Evolutionary conservation across 345 rosid genomes (phyloP), one percentile per base, ranked within the genome.

Genomic region (Melastoma malabathricum): DNA sequence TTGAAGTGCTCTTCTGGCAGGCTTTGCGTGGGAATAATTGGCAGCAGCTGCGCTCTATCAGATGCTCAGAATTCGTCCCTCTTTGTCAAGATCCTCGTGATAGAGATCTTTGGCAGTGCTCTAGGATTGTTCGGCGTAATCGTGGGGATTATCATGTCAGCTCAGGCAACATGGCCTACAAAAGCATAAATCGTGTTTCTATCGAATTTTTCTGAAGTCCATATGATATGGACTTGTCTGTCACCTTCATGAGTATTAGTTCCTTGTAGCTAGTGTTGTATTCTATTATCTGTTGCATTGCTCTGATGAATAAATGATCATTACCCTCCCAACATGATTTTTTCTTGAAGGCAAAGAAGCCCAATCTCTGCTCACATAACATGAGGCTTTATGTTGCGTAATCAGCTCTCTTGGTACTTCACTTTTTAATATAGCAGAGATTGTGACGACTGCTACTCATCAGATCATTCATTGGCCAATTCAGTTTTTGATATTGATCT

Each of bases 141-240:
- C 51, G 93, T 92, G n/a, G 93, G 98, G 56, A 87, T 92, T 52
- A 92, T 92, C 48, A 92, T 92, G 98, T 92, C 98, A 50, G 89
- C 98, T 60, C 98, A 92, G 81, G 98, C 98, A 41, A 57, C 96
- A 43, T 93, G 99, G 95, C 99, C 99, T 51, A 53, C 90, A 15
- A 83, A 73, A 78, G 75, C 19, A 16, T 72, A 59, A 68, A 62
- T 48, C 57, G 46, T 29, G 23, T 29, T 14, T 57, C 20, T 46
- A 25, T 25, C 22, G 23, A 23, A 14, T 51, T 5, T 31, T 31
- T 31, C 38, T 2, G 10, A 31, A 1, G 38, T 5, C 38, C 6
- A 5, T 31, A 5, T 31, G 38, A 5, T 22, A 22, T 31, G 38
- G 38, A 5, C 38, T 5, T 31, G 38, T 9, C 38, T 31, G 10